Conservation (phyloP, 2,329 filamentous ascomycete genomes). For the Fusarium napiforme region DNA sequence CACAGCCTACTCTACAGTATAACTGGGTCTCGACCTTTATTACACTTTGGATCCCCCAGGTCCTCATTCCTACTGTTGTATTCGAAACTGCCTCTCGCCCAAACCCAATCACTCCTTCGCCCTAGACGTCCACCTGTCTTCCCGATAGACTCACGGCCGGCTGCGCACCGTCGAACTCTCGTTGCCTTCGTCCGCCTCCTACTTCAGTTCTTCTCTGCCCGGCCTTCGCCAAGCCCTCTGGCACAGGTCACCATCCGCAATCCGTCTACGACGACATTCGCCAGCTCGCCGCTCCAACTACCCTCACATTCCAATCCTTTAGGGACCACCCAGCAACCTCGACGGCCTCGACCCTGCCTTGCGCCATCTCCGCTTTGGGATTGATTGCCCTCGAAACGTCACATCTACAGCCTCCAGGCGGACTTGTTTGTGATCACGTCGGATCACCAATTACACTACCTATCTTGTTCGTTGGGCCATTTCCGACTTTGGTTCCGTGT, state of each 20-base stretch:
- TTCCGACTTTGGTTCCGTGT: constrained; percentile 18
- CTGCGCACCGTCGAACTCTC: constrained; percentile 42
- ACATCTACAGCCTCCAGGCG: constrained; percentile 22
- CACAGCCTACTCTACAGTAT: constrained; percentile 16
- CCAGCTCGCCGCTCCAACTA: constrained; percentile 29
- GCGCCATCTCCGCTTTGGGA: constrained; percentile 41
- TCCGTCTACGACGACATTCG: constrained; percentile 39
- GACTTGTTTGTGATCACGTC: constrained; percentile 12
- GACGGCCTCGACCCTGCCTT: constrained; percentile 30
- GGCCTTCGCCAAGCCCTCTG: constrained; percentile 33
- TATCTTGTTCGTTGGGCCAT: constrained; percentile 13
- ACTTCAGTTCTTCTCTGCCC: constrained; percentile 7
- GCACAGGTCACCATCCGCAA: constrained; percentile 35
- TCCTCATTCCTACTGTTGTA: constrained; percentile 37
- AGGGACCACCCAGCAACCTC: constrained; percentile 23
- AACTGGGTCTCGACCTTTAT: constrained; percentile 37
- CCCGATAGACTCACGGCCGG: constrained; percentile 38
- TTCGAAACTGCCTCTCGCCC: constrained; percentile 29
- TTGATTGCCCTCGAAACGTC: constrained; percentile 28
- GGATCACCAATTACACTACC: constrained; percentile 30
- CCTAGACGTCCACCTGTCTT: constrained; percentile 13
- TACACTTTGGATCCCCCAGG: constrained; percentile 41
- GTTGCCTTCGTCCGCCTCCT: constrained; percentile 20
- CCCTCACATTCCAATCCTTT: constrained; percentile 43
- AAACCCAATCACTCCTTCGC: constrained; percentile 17